A percentile compares a stretch with the other conserved stretches of the same genome.
These are phyloP conservation scores for Starmerella gropengiesseri DNA, from an alignment of 805 yeast genomes.

Conservation along the genomic window DNA sequence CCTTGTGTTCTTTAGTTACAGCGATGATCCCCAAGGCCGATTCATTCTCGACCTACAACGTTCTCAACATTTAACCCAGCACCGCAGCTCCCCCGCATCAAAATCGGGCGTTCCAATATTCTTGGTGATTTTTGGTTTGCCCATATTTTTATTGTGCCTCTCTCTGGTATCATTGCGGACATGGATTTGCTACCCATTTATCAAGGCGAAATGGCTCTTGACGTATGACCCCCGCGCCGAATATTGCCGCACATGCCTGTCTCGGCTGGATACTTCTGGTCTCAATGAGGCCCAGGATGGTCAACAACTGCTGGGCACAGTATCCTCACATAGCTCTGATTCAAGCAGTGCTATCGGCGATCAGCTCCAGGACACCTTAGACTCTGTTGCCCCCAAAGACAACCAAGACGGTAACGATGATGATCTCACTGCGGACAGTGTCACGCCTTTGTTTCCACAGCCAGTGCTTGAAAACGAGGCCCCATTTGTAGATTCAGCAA, in stretches of 20 bases:
- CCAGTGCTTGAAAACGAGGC: conserved; percentile 2
- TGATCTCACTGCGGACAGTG: background rate
- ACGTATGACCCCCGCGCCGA: too few relatives aligned
- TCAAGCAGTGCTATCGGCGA: too few relatives aligned
- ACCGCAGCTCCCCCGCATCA: background rate
- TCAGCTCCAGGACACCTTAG: background rate
- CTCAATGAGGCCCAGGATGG: background rate
- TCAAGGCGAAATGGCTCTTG: background rate
- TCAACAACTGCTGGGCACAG: background rate
- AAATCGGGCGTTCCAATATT: background rate
- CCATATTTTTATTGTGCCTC: background rate
- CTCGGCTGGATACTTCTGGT: background rate
- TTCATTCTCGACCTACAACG: conserved; percentile 8
- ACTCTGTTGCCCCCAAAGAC: background rate
- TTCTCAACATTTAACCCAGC: background rate
- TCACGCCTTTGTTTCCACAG: background rate
- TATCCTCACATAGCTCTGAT: background rate
- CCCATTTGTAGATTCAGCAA: conserved; percentile 5
- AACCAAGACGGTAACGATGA: background rate
- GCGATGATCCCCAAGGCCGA: conserved; percentile 2
- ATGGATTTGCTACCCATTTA: background rate
- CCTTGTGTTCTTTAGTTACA: conserved; percentile 7
- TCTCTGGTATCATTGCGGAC: background rate
- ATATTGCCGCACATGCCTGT: background rate
- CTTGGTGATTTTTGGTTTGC: background rate